Evolutionary conservation across 768 basidiomycete species (phyloP), one percentile per base, ranked within the genome.

Genomic region (Cystobasidium ongulense): DNA sequence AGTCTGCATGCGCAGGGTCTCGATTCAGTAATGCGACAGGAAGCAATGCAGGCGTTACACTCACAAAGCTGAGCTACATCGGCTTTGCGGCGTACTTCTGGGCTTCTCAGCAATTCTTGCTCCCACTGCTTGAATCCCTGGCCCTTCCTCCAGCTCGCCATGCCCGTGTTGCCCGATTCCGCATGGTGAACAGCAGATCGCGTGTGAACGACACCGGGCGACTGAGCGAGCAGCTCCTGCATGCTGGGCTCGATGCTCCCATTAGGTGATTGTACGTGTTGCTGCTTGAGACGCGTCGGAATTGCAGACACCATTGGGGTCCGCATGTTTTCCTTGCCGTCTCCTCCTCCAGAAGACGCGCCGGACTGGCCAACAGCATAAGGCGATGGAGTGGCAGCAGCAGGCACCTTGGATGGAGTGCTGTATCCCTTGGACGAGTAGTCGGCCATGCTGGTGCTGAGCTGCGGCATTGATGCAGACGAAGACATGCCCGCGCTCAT

Each of bases 1-100:
- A 73, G 63, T 64, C 63, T 72, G 38, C 53, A 59, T 25, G 23
- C 27, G 3, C 33, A 38, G 41, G 46, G 4, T 41, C 36, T 1
- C 74, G 63, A 72, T 29, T 18, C 7, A 29, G 31, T 38, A 36
- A 31, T 13, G 13, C 27, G 33, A 5, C 11, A 73, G 46, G 27
- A 43, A n/a, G 46, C 4, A 50, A 38, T 15, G 4, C 63, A 39
- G 1, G 38, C 33, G 23, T 36, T 1, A 8, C 17, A 77, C 82
- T 76, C 80, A 94, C 93, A 99, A 57, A 99, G 87, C 80, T 99
- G 96, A 23, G 94, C 93, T 11, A 99, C 92, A 0, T 94, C 97
- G 0, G 95, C 90, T 81, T 99, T 98, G 70, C 96, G 86, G 81
- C 87, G 91, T 66, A 97, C 89, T 81, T 98, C 96, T 17, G 88